These are phyloP conservation scores for Trametes villosa DNA, from an alignment of 768 basidiomycete genomes.

Conservation along the genomic window DNA sequence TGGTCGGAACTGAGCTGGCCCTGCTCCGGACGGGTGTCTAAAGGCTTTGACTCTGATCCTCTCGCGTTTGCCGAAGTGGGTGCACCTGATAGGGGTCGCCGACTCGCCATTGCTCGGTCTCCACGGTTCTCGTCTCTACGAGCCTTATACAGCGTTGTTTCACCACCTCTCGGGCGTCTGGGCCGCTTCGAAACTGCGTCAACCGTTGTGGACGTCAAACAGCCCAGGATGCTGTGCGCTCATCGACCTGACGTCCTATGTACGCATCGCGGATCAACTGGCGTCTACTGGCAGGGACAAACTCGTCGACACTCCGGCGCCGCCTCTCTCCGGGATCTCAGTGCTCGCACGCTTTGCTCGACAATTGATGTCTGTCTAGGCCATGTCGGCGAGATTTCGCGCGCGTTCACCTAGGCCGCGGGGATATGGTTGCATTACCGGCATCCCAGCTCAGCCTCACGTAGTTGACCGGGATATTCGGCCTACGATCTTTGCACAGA, in stretches of 20 bases:
- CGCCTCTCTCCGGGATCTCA: too few relatives aligned
- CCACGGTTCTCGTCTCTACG: not conserved
- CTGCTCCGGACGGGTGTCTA: not conserved
- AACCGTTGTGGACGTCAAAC: not conserved
- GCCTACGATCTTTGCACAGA: too few relatives aligned
- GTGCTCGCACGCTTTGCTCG: too few relatives aligned
- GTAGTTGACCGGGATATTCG: too few relatives aligned
- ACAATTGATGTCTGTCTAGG: too few relatives aligned
- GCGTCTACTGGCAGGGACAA: not conserved
- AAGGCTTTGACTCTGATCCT: not conserved
- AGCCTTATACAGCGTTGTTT: not conserved
- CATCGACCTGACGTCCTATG: not conserved
- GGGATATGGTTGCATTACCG: too few relatives aligned
- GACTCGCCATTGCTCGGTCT: not conserved
- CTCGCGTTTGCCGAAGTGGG: not conserved
- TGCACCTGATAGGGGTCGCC: not conserved
- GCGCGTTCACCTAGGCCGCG: too few relatives aligned
- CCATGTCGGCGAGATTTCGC: too few relatives aligned
- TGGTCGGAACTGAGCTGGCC: conserved; percentile 4
- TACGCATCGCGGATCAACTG: not conserved
- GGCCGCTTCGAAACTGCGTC: not conserved
- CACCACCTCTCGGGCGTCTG: not conserved
- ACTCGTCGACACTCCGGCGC: too few relatives aligned
- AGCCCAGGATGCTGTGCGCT: not conserved
- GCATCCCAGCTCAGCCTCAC: too few relatives aligned